Evolutionary conservation across 2,329 filamentous ascomycete genomes (phyloP), one percentile per base, ranked within the genome.

Genomic region (Metarhizium rileyi): DNA sequence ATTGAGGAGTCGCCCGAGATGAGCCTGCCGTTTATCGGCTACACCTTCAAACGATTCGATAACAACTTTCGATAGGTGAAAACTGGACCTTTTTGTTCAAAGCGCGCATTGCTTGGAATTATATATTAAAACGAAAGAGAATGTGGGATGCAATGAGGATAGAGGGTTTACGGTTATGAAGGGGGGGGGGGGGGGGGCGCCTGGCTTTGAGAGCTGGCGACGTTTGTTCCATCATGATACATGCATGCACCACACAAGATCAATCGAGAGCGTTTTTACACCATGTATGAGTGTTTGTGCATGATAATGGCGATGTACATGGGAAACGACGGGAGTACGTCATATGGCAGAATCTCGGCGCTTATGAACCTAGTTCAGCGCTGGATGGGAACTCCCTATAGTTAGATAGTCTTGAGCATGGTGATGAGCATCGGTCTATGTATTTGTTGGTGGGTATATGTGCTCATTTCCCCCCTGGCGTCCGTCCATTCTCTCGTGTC

Each of bases 11-110:
- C 89, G 55, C 89, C 90, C 3, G 91, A 95, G 70, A 90, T 96
- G 81, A 95, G 87, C 70, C 72, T 98, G 70, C 93, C 93, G 3
- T 98, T 71, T 53, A 70, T 71, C 50, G 69, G 69, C 38, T 71
- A 71, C 59, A 71, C 93, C 8, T 98, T 96, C 76, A 98, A 97
- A 81, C 87, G 93, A 54, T 98, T 98, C 60, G 81, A 84, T 67
- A 82, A 81, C 70, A 83, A 82, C 72, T 83, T 80, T 66, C 75
- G 79, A 60, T 83, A 59, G 60, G 43, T 35, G 46, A 16, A 25
- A 20, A 27, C n/a, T 25, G 14, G 30, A 14, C 4, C 22, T 46
- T 38, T 46, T 40, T 44, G 46, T 33, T 9, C 35, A 20, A 12
- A 33, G 28, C 40, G 49, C 22, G 9, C 26, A 35, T 51, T 41